Percentiles rank a stretch among this genome's conserved stretches.
These are phyloP conservation scores for Carallia brachiata DNA, from an alignment of 345 rosid genomes.

Conservation along the genomic window DNA sequence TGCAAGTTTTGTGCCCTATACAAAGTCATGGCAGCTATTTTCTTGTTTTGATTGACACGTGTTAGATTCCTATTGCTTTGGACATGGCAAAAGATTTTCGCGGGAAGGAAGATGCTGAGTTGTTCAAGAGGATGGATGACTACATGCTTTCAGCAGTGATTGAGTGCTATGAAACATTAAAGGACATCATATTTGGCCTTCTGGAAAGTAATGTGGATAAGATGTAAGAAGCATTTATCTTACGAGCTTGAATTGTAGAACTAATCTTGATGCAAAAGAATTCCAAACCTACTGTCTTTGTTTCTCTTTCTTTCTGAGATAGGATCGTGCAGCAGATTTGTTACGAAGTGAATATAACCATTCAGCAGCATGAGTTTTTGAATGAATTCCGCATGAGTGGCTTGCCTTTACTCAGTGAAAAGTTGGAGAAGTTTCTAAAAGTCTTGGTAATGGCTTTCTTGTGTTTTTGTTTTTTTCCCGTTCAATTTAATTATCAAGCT, in stretches of 20 bases:
- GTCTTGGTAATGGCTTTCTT: slow-evolving; percentile 51
- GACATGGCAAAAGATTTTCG: slow-evolving; percentile 98
- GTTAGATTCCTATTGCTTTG: slow-evolving; percentile 92
- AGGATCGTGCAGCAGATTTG: slow-evolving; percentile 63
- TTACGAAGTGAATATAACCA: slow-evolving; percentile 47
- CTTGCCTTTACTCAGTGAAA: slow-evolving; percentile 73
- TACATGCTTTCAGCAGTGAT: slow-evolving; percentile 75
- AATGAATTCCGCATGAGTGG: slow-evolving; percentile 60
- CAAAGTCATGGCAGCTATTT: slow-evolving; percentile 13
- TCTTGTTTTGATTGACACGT: slow-evolving; percentile 23
- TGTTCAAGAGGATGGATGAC: slow-evolving; percentile 80
- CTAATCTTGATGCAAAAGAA: slow-evolving; percentile 4
- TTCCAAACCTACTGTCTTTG: slow-evolving; percentile 8
- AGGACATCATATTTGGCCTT: slow-evolving; percentile 55
- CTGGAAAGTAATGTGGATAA: slow-evolving; percentile 65
- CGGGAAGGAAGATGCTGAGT: slow-evolving; percentile 63
- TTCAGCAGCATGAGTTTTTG: slow-evolving; percentile 50
- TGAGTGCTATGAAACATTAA: slow-evolving; percentile 79
- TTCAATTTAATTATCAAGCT: slow-evolving; percentile 10
- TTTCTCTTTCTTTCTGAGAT: slow-evolving; percentile 21
- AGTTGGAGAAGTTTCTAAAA: slow-evolving; percentile 67
- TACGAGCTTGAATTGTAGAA: slow-evolving; percentile 1
- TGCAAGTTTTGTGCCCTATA: slow-evolving; percentile 17
- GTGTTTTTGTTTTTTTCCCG: neutral
- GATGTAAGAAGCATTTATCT: slow-evolving; percentile 42